phyloP scores from a whole-genome alignment of 805 yeast species.

The Clavispora santaluciae region DNA sequence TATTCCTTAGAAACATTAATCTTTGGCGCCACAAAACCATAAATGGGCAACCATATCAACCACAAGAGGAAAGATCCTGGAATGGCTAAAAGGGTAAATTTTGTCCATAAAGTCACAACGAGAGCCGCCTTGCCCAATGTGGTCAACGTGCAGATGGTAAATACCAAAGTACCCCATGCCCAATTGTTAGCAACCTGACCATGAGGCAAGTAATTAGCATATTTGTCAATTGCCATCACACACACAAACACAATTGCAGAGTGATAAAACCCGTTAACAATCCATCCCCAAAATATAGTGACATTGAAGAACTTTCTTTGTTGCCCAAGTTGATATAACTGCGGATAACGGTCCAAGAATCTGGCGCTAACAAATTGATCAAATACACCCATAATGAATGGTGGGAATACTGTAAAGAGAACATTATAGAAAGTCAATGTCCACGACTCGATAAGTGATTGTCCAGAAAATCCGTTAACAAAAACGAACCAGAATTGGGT shows the following conservation, averaged over 20 bases:
- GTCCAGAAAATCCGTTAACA: constrained; percentile 88
- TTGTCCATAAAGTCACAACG: constrained; percentile 90
- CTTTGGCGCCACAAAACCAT: constrained; percentile 79
- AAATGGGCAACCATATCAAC: constrained; percentile 82
- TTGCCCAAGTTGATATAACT: constrained; percentile 87
- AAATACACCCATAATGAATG: constrained; percentile 92
- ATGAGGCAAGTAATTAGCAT: constrained; percentile 57
- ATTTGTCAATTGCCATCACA: constrained; percentile 59
- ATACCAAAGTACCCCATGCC: constrained; percentile 91
- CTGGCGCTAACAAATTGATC: constrained; percentile 94
- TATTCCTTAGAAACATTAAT: constrained; percentile 80
- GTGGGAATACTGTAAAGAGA: constrained; percentile 90
- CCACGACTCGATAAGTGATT: constrained; percentile 96
- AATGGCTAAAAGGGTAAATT: constrained; percentile 83
- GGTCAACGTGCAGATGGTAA: constrained; percentile 80
- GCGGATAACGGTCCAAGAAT: constrained; percentile 86
- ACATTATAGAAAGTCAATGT: constrained; percentile 94
- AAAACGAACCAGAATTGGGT: constrained; percentile 98
- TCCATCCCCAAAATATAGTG: constrained; percentile 95
- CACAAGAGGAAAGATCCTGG: constrained; percentile 89
- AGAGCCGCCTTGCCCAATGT: constrained; percentile 94
- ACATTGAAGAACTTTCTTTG: constrained; percentile 85
- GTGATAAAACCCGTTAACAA: constrained; percentile 90
- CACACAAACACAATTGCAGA: constrained; percentile 80
- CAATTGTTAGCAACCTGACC: constrained; percentile 84